Conservation (phyloP, 2,329 filamentous ascomycete genomes). For the Sporothrix schenckii region DNA sequence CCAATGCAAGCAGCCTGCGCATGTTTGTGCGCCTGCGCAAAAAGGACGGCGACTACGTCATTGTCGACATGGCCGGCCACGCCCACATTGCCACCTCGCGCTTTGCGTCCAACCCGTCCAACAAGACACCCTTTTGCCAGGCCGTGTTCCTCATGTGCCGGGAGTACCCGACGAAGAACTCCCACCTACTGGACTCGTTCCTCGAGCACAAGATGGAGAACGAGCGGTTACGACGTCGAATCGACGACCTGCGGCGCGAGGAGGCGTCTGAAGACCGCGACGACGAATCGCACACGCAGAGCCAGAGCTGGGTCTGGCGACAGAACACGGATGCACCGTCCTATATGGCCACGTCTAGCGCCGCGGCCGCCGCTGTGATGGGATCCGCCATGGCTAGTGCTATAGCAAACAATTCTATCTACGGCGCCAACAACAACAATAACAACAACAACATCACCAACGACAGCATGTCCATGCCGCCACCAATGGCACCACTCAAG, state of each 20-base stretch:
- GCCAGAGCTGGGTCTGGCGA: constrained; percentile 28
- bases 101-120: constrained; percentile 64
- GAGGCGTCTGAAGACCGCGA: constrained; percentile 76
- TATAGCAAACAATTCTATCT: background rate
- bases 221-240: constrained; percentile 79
- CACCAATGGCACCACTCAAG: constrained; percentile 20
- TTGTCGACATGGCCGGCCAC: constrained; percentile 92
- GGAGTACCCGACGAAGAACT: constrained; percentile 86
- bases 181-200: constrained; percentile 84
- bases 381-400: background rate
- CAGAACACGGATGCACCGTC: constrained; percentile 42
- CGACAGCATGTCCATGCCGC: constrained; percentile 28
- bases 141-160: constrained; percentile 94
- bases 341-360: constrained; percentile 52
- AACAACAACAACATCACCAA: background rate
- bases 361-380: background rate
- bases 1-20: constrained; percentile 74
- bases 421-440: background rate
- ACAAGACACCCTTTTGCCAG: constrained; percentile 72
- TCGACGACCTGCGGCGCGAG: constrained; percentile 81
- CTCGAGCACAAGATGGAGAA: constrained; percentile 97
- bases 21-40: constrained; percentile 73
- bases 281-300: constrained; percentile 66
- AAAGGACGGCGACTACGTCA: constrained; percentile 70
- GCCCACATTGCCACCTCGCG: constrained; percentile 78